phyloP scores from a whole-genome alignment of 2,329 filamentous ascomycete genomes.

The Aspergillus spinulosporus region DNA sequence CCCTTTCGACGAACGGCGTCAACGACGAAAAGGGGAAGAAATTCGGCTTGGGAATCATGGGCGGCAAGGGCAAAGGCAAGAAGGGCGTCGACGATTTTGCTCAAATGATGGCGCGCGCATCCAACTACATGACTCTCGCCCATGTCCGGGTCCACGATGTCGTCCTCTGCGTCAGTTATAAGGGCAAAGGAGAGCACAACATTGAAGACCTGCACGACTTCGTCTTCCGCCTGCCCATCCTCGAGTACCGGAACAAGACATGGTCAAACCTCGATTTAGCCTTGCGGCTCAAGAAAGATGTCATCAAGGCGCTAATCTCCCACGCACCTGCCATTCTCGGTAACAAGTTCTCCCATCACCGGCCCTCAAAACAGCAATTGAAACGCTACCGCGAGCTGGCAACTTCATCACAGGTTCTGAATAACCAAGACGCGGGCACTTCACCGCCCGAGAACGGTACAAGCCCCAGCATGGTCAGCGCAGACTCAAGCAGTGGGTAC shows the following conservation, averaged over 20 bases:
- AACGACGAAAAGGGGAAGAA: conserved; percentile 51
- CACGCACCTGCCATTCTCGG: conserved; percentile 95
- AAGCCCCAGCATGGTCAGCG: conserved; percentile 33
- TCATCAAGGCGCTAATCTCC: conserved; percentile 89
- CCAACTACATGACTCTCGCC: conserved; percentile 95
- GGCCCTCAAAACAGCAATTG: conserved; percentile 76
- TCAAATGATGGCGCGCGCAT: conserved; percentile 93
- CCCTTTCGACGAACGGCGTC: conserved; percentile 29
- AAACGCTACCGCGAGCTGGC: conserved; percentile 79
- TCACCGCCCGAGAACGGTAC: conserved; percentile 30
- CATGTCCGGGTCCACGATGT: conserved; percentile 95
- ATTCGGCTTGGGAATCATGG: conserved; percentile 47
- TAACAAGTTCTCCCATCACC: conserved; percentile 91
- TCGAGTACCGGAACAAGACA: conserved; percentile 98
- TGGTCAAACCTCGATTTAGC: conserved; percentile 98
- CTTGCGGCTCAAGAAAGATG: conserved; percentile 87
- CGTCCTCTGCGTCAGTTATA: conserved; percentile 92
- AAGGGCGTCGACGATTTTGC: conserved; percentile 83
- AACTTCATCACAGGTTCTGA: conserved; percentile 68
- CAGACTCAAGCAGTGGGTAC: conserved; percentile 41
- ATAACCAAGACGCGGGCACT: conserved; percentile 40
- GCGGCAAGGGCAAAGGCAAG: conserved; percentile 55
- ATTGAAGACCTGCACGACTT: conserved; percentile 97
- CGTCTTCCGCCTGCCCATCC: conserved; percentile 88
- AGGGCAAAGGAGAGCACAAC: conserved; percentile 92